Percentiles rank a stretch among this genome's conserved stretches.
phyloP scores from a whole-genome alignment of 441 rosid species.

The Lagerstroemia fauriei region DNA sequence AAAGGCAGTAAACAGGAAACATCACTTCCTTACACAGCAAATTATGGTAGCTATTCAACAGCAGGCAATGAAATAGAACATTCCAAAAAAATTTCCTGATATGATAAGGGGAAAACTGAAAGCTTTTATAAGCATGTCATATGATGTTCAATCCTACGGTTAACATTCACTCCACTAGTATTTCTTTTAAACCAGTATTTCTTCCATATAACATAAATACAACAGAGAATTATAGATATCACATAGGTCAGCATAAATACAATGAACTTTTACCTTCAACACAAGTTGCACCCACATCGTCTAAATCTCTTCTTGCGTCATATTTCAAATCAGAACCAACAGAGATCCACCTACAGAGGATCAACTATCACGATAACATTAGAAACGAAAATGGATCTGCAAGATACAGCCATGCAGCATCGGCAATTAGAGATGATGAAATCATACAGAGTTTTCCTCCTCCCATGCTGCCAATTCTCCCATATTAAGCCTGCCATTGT shows the following conservation, averaged over 20 bases:
- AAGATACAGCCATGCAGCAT: constrained; percentile 8
- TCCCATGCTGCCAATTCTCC: constrained; percentile 90
- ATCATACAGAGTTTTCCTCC: constrained; percentile 84
- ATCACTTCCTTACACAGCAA: constrained; percentile 24
- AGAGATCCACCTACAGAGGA: constrained; percentile 87
- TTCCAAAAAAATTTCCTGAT: not conserved
- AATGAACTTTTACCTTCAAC: constrained; percentile 55
- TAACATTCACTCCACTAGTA: not conserved
- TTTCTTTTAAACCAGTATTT: not conserved
- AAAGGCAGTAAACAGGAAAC: constrained; percentile 27
- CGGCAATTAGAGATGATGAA: constrained; percentile 20
- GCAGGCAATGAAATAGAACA: not conserved
- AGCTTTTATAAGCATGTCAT: not conserved
- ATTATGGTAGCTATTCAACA: not conserved
- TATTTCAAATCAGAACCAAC: constrained; percentile 95
- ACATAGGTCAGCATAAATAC: not conserved
- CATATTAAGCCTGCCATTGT: constrained; percentile 94
- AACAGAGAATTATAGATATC: not conserved
- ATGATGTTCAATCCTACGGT: not conserved
- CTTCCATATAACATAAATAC: not conserved
- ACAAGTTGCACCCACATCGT: constrained; percentile 84
- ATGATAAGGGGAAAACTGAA: not conserved
- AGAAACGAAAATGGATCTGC: constrained; percentile 24
- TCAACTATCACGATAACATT: constrained; percentile 27
- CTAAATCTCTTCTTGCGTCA: constrained; percentile 97